A percentile compares a stretch with the other conserved stretches of the same genome.
These are phyloP conservation scores for Eucalyptus cladocalyx DNA, from an alignment of 345 rosid genomes.

Conservation along the genomic window DNA sequence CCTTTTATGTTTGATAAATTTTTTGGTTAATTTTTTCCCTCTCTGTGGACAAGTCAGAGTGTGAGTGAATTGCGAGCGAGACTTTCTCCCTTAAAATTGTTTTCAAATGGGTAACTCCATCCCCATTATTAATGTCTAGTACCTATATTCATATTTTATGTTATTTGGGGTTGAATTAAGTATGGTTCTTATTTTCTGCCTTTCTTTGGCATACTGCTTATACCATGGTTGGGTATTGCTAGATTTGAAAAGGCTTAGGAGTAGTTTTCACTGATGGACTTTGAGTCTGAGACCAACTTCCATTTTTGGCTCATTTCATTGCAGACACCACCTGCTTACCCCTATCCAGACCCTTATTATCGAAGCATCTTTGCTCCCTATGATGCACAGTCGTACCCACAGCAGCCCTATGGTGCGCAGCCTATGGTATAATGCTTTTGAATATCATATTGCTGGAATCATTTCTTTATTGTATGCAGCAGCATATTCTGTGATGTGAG, in stretches of 20 bases:
- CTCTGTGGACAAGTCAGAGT: neutral
- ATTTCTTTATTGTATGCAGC: neutral
- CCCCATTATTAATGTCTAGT: neutral
- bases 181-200: neutral
- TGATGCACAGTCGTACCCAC: constrained; percentile 62
- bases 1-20: neutral
- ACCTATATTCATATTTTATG: neutral
- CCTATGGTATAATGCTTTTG: constrained; percentile 39
- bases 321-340: constrained; percentile 72
- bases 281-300: neutral
- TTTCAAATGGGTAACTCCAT: neutral
- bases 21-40: neutral
- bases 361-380: constrained; percentile 89
- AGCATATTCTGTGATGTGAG: neutral
- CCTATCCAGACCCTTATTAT: constrained; percentile 91
- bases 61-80: neutral
- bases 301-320: constrained; percentile 6
- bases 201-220: neutral
- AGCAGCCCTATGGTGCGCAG: constrained; percentile 67
- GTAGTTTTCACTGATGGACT: neutral
- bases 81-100: neutral
- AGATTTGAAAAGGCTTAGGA: neutral
- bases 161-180: neutral
- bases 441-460: neutral
- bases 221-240: neutral